phyloP scores from a whole-genome alignment of 805 yeast species.

The Wickerhamomyces rabaulensis region DNA sequence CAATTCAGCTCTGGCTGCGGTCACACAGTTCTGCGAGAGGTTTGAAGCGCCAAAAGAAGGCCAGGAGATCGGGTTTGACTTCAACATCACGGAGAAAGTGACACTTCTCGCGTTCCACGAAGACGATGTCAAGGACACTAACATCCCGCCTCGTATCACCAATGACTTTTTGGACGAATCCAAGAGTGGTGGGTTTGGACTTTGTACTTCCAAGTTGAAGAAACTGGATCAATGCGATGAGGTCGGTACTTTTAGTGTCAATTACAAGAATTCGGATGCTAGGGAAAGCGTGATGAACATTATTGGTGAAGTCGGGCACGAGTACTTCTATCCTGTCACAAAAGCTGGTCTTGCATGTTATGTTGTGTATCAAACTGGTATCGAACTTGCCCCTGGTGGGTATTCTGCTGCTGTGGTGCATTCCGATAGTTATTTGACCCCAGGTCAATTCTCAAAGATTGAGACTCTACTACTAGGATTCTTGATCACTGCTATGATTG shows the following conservation, averaged over 20 bases:
- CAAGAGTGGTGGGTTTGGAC: background rate
- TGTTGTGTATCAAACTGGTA: background rate
- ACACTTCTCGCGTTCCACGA: background rate
- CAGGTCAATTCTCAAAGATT: background rate
- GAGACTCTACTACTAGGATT: background rate
- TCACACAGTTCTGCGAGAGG: background rate
- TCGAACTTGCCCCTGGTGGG: background rate
- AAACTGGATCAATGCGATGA: background rate
- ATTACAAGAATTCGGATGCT: background rate
- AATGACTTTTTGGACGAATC: background rate
- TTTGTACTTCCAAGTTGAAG: background rate
- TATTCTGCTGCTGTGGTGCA: conserved; percentile 4
- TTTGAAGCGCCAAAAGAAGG: background rate
- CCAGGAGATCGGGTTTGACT: background rate
- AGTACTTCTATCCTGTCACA: background rate
- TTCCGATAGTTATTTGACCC: conserved; percentile 5
- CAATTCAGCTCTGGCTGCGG: background rate
- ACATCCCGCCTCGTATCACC: background rate
- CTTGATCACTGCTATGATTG: background rate
- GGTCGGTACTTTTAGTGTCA: background rate
- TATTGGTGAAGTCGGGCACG: background rate
- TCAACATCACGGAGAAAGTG: background rate
- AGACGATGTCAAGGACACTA: background rate
- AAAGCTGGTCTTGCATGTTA: background rate
- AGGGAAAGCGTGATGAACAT: background rate